Evolutionary conservation across 2,329 filamentous ascomycete species (phyloP).

Genomic region (Xylariaceae sp.): DNA sequence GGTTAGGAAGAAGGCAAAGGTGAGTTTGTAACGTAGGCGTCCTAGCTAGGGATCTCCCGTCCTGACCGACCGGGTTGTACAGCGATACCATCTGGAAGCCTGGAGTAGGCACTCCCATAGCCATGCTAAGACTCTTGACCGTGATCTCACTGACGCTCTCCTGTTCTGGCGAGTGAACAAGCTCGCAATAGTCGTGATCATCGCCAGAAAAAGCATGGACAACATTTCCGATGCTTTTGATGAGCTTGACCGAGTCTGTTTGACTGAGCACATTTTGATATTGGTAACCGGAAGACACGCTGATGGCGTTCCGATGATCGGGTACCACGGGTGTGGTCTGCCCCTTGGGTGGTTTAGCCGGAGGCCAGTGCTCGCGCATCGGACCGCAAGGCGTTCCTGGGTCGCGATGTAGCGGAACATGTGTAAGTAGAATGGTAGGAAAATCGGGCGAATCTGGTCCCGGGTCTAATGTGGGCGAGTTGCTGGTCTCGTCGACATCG

Average conservation of each 20-base stretch:
- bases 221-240: conserved; percentile 77
- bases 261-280: conserved; percentile 91
- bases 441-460: conserved; percentile 56
- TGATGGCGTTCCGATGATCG: conserved; percentile 75
- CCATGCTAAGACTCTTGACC: conserved; percentile 92
- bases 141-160: conserved; percentile 76
- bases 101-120: conserved; percentile 86
- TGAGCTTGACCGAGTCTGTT: conserved; percentile 68
- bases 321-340: conserved; percentile 49
- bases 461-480: conserved; percentile 38
- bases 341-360: conserved; percentile 57
- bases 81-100: conserved; percentile 86
- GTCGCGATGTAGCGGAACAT: conserved; percentile 82
- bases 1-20: conserved; percentile 85
- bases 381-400: conserved; percentile 85
- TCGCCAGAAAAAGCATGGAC: conserved; percentile 89
- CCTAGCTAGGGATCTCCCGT: conserved; percentile 45
- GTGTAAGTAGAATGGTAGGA: conserved; percentile 83
- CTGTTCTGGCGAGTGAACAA: conserved; percentile 70
- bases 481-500: conserved; percentile 39
- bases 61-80: conserved; percentile 79
- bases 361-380: conserved; percentile 77
- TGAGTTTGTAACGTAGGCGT: conserved; percentile 75
- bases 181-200: conserved; percentile 96
- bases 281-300: conserved; percentile 77